Percentiles rank a stretch among this genome's conserved stretches.
Evolutionary conservation across 331 rosid species (phyloP).

Genomic region (Quercus tomentella): DNA sequence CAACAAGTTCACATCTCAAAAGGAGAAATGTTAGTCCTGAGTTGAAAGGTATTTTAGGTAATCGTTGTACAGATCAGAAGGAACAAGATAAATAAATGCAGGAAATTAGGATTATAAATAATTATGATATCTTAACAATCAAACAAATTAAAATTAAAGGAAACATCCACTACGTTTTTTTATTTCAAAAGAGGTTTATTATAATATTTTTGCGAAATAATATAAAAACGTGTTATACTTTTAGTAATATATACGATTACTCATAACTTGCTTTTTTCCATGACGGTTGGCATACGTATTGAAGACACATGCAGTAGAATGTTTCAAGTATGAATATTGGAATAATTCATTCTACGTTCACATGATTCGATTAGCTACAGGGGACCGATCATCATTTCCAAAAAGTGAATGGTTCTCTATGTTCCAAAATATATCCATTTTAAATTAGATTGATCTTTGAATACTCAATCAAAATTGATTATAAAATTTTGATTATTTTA

Average conservation of each 20-base stretch:
- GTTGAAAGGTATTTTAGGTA: too few species aligned
- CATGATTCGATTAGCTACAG: background rate
- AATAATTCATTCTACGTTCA: background rate
- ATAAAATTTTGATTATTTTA: background rate
- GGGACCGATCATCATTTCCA: background rate
- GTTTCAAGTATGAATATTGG: background rate
- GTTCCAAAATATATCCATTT: background rate
- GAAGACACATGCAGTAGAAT: background rate
- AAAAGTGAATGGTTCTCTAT: background rate
- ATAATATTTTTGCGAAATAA: background rate
- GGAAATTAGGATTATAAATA: background rate
- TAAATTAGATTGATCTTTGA: background rate
- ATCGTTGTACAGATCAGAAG: too few species aligned
- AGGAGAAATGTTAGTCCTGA: too few species aligned
- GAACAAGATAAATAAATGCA: too few species aligned
- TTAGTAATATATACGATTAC: background rate
- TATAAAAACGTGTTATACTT: background rate
- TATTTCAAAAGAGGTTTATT: background rate
- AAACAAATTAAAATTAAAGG: background rate
- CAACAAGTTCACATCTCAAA: too few species aligned
- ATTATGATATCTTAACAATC: background rate
- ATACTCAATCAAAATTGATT: background rate
- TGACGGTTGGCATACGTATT: conserved; percentile 20
- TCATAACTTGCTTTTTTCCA: conserved; percentile 22
- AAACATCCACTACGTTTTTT: background rate